phyloP scores from a whole-genome alignment of 2,329 filamentous ascomycete genomes.

The Diaporthe longicolla region DNA sequence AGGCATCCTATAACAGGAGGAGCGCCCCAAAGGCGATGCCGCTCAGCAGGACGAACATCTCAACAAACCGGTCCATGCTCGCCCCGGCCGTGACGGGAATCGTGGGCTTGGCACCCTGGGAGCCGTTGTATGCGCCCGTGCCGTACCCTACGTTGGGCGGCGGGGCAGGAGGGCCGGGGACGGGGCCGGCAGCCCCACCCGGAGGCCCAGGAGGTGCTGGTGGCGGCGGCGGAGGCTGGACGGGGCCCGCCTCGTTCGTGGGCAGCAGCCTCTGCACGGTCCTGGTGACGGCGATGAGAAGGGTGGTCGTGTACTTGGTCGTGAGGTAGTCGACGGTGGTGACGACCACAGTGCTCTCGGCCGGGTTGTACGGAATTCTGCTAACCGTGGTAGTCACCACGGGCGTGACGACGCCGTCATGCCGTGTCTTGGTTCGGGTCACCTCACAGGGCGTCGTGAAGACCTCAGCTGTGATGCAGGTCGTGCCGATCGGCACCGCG shows the following conservation, averaged over 20 bases:
- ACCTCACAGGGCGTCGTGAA: constrained; percentile 34
- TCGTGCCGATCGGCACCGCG: constrained; percentile 30
- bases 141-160: constrained; percentile 8
- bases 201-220: background rate
- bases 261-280: background rate
- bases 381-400: constrained; percentile 9
- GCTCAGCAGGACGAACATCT: constrained; percentile 28
- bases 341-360: constrained; percentile 29
- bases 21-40: constrained; percentile 25
- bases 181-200: background rate
- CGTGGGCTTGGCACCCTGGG: background rate
- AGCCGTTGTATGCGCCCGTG: constrained; percentile 21
- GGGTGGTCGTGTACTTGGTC: background rate
- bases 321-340: background rate
- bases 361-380: constrained; percentile 36
- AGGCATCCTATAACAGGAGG: constrained; percentile 24
- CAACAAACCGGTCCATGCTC: constrained; percentile 26
- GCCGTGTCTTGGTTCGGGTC: background rate
- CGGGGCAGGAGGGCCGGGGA: background rate
- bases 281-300: constrained; percentile 28
- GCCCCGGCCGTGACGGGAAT: constrained; percentile 33
- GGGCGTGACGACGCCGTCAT: background rate
- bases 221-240: background rate
- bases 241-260: background rate
- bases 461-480: constrained; percentile 26